These are phyloP conservation scores for Ustilago tritici DNA, from an alignment of 1,284 basidiomycete genomes.

Conservation along the genomic window DNA sequence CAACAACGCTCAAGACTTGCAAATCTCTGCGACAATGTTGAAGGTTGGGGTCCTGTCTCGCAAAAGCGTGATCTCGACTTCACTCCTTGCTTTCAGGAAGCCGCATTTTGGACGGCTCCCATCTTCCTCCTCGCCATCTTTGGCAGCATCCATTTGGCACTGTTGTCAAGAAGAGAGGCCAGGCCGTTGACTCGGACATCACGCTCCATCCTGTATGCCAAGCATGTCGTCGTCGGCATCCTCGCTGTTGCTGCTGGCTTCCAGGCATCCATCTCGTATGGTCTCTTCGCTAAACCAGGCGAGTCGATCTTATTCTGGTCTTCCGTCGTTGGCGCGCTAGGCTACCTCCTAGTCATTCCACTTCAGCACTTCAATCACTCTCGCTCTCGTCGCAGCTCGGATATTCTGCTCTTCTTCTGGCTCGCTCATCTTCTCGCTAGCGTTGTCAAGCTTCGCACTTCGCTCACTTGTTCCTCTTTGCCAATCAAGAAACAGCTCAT, in stretches of 20 bases:
- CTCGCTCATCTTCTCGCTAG: slow-evolving; percentile 76
- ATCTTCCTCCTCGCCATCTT: slow-evolving; percentile 54
- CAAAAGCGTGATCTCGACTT: slow-evolving; percentile 79
- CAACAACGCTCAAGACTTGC: slow-evolving; percentile 10
- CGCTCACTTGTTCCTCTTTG: slow-evolving; percentile 43
- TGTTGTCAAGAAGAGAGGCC: slow-evolving; percentile 25
- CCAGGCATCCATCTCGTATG: slow-evolving; percentile 69
- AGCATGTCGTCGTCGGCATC: slow-evolving; percentile 73
- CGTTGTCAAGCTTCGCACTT: slow-evolving; percentile 74
- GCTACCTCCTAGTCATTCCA: slow-evolving; percentile 64
- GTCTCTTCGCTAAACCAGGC: slow-evolving; percentile 39
- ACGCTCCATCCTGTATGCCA: slow-evolving; percentile 47
- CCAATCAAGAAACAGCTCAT: slow-evolving; percentile 45
- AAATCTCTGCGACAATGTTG: slow-evolving; percentile 47
- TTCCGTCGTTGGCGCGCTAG: slow-evolving; percentile 22
- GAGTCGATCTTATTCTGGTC: slow-evolving; percentile 53
- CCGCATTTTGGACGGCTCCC: slow-evolving; percentile 55
- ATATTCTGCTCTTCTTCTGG: slow-evolving; percentile 85
- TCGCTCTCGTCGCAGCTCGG: slow-evolving; percentile 81
- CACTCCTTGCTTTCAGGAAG: slow-evolving; percentile 86
- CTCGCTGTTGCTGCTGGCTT: slow-evolving; percentile 75
- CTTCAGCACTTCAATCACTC: slow-evolving; percentile 77
- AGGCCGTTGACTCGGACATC: slow-evolving; percentile 44
- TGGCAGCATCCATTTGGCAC: slow-evolving; percentile 41
- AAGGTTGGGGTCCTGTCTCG: slow-evolving; percentile 77